A percentile compares a stretch with the other conserved stretches of the same genome.
Evolutionary conservation across 176 grass and related monocot genomes (phyloP).

Genomic region (Poa pratensis): DNA sequence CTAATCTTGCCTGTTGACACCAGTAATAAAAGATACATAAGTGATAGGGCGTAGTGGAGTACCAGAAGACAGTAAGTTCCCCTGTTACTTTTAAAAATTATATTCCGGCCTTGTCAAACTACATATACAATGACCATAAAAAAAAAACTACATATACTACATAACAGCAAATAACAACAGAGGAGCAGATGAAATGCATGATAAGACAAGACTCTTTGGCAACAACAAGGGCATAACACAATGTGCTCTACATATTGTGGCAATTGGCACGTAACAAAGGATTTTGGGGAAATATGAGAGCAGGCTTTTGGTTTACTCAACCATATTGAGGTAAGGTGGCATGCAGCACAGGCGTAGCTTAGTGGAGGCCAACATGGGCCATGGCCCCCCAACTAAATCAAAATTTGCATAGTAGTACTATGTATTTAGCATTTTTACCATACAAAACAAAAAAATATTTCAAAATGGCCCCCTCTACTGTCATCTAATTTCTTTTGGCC

Average conservation of each 20-base stretch:
- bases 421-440: too few relatives aligned
- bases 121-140: too few relatives aligned
- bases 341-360: too few relatives aligned
- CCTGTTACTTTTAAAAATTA: not conserved
- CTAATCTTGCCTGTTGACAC: slow-evolving; percentile 69
- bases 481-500: too few relatives aligned
- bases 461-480: too few relatives aligned
- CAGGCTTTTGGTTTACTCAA: not conserved
- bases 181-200: not conserved
- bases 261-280: not conserved
- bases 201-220: not conserved
- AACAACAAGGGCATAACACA: not conserved
- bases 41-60: not conserved
- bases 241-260: not conserved
- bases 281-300: not conserved
- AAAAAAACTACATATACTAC: not conserved
- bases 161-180: not conserved
- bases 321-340: not conserved
- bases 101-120: not conserved
- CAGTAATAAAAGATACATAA: not conserved
- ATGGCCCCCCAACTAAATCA: too few relatives aligned
- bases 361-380: too few relatives aligned
- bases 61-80: not conserved
- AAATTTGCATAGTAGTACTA: too few relatives aligned
- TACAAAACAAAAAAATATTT: too few relatives aligned